phyloP scores from a whole-genome alignment of 352 stramenopile species.

The Globisporangium sylvaticum region DNA sequence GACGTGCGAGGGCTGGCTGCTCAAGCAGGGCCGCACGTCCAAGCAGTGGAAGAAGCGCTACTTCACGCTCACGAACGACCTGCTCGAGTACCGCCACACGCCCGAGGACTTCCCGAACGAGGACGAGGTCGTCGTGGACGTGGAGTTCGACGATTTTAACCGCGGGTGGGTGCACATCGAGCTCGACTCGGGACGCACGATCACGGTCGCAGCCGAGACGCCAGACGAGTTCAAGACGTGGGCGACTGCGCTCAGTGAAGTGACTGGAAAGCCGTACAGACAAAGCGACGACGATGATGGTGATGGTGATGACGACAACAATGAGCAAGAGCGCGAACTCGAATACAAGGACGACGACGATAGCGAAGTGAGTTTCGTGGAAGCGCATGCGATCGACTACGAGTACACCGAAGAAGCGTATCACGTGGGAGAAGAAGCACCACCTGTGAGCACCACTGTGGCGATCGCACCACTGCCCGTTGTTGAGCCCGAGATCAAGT shows the following conservation, averaged over 20 bases:
- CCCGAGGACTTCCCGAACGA: slow-evolving; percentile 44
- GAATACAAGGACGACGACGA: neutral
- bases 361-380: neutral
- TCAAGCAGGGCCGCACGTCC: slow-evolving; percentile 43
- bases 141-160: slow-evolving; percentile 35
- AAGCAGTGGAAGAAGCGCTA: slow-evolving; percentile 61
- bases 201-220: slow-evolving; percentile 47
- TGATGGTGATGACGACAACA: neutral
- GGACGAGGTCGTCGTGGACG: slow-evolving; percentile 46
- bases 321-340: slow-evolving; percentile 5
- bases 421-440: neutral
- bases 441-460: neutral
- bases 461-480: neutral
- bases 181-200: slow-evolving; percentile 43
- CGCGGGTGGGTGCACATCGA: slow-evolving; percentile 39
- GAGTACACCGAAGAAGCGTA: neutral
- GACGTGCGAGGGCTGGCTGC: slow-evolving; percentile 48
- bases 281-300: neutral
- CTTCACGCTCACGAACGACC: slow-evolving; percentile 50
- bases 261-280: slow-evolving; percentile 25
- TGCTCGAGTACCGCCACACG: slow-evolving; percentile 59
- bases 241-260: slow-evolving; percentile 46
- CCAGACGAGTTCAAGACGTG: slow-evolving; percentile 45
- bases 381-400: neutral
- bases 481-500: slow-evolving; percentile 22